Evolutionary conservation across 2,329 filamentous ascomycete genomes (phyloP).

Genomic region (Botrytis pseudocinerea): DNA sequence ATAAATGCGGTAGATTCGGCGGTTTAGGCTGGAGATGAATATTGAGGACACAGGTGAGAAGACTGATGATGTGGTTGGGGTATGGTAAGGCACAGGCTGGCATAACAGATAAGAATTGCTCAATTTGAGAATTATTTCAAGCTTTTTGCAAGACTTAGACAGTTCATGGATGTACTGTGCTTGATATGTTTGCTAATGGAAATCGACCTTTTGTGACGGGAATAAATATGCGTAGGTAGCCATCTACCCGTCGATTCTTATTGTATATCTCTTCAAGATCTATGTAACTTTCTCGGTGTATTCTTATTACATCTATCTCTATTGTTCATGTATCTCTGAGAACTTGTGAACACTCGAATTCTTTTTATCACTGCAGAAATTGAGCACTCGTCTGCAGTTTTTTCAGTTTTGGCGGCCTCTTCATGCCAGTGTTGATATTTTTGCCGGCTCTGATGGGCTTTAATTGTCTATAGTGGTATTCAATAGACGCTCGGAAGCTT

Average conservation of each 20-base stretch:
- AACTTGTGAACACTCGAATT: not conserved
- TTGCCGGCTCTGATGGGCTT: too few relatives aligned
- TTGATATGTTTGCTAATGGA: not conserved
- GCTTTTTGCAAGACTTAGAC: not conserved
- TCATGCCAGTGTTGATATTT: too few relatives aligned
- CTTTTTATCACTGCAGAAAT: not conserved
- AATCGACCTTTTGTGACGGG: too few relatives aligned
- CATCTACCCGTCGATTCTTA: too few relatives aligned
- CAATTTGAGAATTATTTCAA: not conserved
- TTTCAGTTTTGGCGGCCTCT: not conserved
- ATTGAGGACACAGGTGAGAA: too few relatives aligned
- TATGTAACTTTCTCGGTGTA: not conserved
- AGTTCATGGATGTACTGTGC: not conserved
- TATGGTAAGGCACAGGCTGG: not conserved
- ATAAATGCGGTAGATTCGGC: not conserved
- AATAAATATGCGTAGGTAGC: not conserved
- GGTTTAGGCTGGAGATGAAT: not conserved
- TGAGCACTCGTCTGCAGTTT: not conserved
- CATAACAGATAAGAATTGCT: not conserved
- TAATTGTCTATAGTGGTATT: accelerated
- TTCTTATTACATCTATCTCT: not conserved
- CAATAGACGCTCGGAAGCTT: not conserved
- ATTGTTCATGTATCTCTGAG: too few relatives aligned
- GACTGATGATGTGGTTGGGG: not conserved
- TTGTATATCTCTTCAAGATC: too few relatives aligned